Conservation (phyloP, 23 red algal species). For the Chondrus crispus region DNA sequence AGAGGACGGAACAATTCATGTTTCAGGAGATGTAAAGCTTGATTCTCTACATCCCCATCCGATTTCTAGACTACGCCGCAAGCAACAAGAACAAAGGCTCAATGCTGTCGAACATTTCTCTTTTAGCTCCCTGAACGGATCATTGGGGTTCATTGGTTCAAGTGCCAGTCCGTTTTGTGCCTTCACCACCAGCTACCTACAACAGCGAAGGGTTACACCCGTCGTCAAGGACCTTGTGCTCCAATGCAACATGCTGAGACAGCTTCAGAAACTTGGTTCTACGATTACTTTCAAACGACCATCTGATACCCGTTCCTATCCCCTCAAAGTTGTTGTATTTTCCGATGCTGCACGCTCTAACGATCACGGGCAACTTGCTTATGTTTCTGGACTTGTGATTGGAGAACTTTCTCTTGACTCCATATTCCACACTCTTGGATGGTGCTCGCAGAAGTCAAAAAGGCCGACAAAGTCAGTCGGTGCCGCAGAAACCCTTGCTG, state of each 20-base stretch:
- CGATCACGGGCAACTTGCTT: background rate
- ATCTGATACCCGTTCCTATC: background rate
- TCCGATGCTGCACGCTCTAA: background rate
- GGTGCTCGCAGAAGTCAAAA: slow-evolving; percentile 16
- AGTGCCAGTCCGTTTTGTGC: background rate
- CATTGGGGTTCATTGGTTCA: background rate
- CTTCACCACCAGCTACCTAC: background rate
- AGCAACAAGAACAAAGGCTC: background rate
- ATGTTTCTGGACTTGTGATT: background rate
- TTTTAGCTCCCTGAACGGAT: background rate
- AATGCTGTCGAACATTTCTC: background rate
- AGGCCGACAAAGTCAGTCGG: background rate
- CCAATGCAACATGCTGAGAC: background rate
- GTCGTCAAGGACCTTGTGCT: background rate
- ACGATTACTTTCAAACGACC: background rate
- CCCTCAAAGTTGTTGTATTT: background rate
- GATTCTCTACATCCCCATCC: background rate
- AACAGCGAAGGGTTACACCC: background rate
- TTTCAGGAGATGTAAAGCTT: background rate
- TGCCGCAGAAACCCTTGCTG: slow-evolving; percentile 34
- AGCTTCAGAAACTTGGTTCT: background rate
- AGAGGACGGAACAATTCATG: background rate
- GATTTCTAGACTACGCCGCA: background rate
- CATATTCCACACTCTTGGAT: slow-evolving; percentile 3
- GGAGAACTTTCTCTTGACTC: slow-evolving; percentile 2